phyloP scores from a whole-genome alignment of 177 flowering plant genomes.

The Vitis hybrid region DNA sequence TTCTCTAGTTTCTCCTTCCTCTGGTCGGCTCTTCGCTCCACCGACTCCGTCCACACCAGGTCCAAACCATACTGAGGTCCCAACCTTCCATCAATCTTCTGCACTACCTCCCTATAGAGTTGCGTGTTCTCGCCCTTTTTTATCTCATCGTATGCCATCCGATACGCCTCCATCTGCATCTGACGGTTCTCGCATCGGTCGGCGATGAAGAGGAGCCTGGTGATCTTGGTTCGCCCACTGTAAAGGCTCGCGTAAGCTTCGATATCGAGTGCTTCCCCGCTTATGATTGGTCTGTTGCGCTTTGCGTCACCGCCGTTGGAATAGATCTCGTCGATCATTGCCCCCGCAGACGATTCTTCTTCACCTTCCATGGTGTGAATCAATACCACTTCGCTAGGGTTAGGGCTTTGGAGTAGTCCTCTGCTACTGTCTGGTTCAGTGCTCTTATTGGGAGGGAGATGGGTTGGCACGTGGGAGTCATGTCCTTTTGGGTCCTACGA shows the following conservation, averaged over 20 bases:
- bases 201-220: constrained; percentile 78
- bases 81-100: constrained; percentile 73
- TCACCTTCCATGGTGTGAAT: constrained; percentile 49
- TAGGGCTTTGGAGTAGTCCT: neutral
- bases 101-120: constrained; percentile 66
- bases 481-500: too few species aligned
- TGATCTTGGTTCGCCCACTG: constrained; percentile 76
- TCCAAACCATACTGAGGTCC: constrained; percentile 66
- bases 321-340: constrained; percentile 47
- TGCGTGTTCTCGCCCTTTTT: constrained; percentile 89
- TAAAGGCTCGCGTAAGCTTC: constrained; percentile 88
- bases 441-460: too few species aligned
- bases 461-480: too few species aligned
- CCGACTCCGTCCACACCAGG: constrained; percentile 60
- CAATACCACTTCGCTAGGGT: neutral
- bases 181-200: constrained; percentile 53
- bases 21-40: constrained; percentile 71
- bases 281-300: constrained; percentile 52
- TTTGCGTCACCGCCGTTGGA: constrained; percentile 29
- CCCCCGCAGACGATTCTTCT: constrained; percentile 35
- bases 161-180: constrained; percentile 77
- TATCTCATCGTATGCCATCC: constrained; percentile 92
- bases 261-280: constrained; percentile 83
- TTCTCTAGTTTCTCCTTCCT: constrained; percentile 93
- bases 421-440: neutral